These are phyloP conservation scores for Fraxinus americana DNA, from an alignment of 257 asterid species.

Conservation along the genomic window DNA sequence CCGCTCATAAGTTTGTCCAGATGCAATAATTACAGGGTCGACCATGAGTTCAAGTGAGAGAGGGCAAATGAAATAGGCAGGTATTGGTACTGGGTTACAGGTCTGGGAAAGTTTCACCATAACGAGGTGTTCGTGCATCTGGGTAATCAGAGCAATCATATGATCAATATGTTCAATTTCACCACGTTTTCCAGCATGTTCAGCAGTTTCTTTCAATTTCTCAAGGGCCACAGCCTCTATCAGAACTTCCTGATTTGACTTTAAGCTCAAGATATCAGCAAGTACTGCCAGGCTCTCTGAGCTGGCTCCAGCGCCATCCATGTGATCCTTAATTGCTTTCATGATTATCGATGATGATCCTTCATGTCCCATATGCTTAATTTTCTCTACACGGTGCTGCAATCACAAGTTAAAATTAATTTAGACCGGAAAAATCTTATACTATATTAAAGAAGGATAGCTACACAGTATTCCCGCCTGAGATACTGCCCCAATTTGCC, in stretches of 20 bases:
- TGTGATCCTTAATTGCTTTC: constrained; percentile 59
- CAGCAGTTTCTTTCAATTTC: constrained; percentile 81
- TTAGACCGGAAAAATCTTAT: constrained; percentile 1
- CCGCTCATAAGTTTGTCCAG: constrained; percentile 94
- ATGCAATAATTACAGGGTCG: constrained; percentile 88
- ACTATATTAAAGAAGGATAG: too few relatives aligned
- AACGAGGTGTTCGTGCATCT: constrained; percentile 83
- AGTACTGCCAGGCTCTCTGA: constrained; percentile 60
- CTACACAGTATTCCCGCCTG: too few relatives aligned
- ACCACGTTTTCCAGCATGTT: constrained; percentile 62
- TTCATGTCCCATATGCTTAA: constrained; percentile 56
- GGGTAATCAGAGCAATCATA: constrained; percentile 66
- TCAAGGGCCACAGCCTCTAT: constrained; percentile 90
- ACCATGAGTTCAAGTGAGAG: constrained; percentile 90
- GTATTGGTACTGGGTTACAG: constrained; percentile 67
- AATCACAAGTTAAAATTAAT: constrained; percentile 22
- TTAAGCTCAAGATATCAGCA: constrained; percentile 65
- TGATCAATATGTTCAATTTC: constrained; percentile 76
- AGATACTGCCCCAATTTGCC: too few relatives aligned
- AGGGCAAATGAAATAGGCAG: constrained; percentile 87
- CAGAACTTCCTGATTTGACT: constrained; percentile 76
- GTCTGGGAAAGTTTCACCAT: constrained; percentile 63
- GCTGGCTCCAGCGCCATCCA: constrained; percentile 69
- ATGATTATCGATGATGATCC: constrained; percentile 51
- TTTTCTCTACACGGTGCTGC: constrained; percentile 58